Conservation (phyloP, 306 rosid genomes). For the Trifolium pratense region DNA sequence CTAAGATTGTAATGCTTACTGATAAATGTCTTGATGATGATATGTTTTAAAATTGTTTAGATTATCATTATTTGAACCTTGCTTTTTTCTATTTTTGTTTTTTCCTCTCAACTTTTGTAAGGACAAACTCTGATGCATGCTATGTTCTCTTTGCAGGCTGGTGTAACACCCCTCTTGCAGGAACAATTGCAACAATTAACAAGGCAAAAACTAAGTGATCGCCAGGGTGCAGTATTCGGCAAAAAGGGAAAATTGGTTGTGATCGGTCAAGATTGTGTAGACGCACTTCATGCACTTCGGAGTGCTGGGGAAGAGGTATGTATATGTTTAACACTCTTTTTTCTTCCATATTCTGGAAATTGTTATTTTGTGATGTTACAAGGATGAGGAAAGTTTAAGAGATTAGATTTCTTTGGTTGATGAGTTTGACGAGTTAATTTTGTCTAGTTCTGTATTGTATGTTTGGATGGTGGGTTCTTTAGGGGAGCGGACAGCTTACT, state of each 20-base stretch:
- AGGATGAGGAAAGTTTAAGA: neutral
- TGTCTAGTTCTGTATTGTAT: neutral
- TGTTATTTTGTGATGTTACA: neutral
- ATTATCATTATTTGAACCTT: neutral
- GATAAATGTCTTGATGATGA: slow-evolving; percentile 29
- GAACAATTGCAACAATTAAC: slow-evolving; percentile 78
- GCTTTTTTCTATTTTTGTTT: slow-evolving; percentile 13
- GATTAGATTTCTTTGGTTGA: slow-evolving; percentile 24
- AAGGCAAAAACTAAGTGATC: slow-evolving; percentile 59
- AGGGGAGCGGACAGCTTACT: too few species aligned
- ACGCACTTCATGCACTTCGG: slow-evolving; percentile 90
- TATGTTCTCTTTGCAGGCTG: slow-evolving; percentile 64
- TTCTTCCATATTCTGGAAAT: neutral
- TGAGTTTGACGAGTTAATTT: neutral
- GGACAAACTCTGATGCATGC: slow-evolving; percentile 17
- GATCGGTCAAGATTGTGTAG: slow-evolving; percentile 90
- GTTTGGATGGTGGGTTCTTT: too few species aligned
- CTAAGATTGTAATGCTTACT: neutral
- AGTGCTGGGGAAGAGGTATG: slow-evolving; percentile 77
- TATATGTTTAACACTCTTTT: slow-evolving; percentile 4
- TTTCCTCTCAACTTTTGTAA: slow-evolving; percentile 36
- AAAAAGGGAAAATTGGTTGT: slow-evolving; percentile 72
- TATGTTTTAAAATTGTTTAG: neutral
- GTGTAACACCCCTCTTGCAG: slow-evolving; percentile 82
- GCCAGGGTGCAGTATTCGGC: slow-evolving; percentile 48